Percentiles rank a stretch among this genome's conserved stretches.
Evolutionary conservation across 495 filamentous ascomycete species (phyloP).

Genomic region (Trichocladium uniseriatum): DNA sequence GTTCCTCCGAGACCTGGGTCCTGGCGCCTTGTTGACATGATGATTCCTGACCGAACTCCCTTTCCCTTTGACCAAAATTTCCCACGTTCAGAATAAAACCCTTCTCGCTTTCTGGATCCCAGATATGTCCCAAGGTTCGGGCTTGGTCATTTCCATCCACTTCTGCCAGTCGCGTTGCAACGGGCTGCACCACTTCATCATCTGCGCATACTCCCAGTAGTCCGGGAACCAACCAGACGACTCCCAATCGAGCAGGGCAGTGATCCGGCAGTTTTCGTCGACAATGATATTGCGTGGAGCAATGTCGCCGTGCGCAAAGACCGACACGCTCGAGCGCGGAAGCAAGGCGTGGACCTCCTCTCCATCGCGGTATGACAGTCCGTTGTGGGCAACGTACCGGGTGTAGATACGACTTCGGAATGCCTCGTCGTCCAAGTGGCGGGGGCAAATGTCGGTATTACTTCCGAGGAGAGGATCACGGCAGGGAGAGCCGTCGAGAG

Average conservation of each 20-base stretch:
- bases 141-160: slow-evolving; percentile 36
- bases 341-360: slow-evolving; percentile 27
- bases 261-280: slow-evolving; percentile 27
- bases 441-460: too few relatives aligned
- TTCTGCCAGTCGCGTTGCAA: too few relatives aligned
- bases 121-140: slow-evolving; percentile 31
- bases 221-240: slow-evolving; percentile 39
- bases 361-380: slow-evolving; percentile 19
- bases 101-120: slow-evolving; percentile 34
- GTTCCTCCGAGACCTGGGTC: too few relatives aligned
- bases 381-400: slow-evolving; percentile 29
- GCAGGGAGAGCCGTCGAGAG: too few relatives aligned
- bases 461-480: too few relatives aligned
- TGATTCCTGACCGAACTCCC: too few relatives aligned
- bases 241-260: slow-evolving; percentile 41
- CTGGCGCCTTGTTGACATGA: too few relatives aligned
- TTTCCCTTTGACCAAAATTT: too few relatives aligned
- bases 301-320: slow-evolving; percentile 31
- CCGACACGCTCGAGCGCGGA: slow-evolving; percentile 21
- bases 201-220: too few relatives aligned
- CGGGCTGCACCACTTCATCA: too few relatives aligned
- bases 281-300: slow-evolving; percentile 33
- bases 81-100: slow-evolving; percentile 37
- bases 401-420: slow-evolving; percentile 31
- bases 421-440: too few relatives aligned